Evolutionary conservation across 2,329 filamentous ascomycete species (phyloP).

Genomic region (Fusarium temperatum): DNA sequence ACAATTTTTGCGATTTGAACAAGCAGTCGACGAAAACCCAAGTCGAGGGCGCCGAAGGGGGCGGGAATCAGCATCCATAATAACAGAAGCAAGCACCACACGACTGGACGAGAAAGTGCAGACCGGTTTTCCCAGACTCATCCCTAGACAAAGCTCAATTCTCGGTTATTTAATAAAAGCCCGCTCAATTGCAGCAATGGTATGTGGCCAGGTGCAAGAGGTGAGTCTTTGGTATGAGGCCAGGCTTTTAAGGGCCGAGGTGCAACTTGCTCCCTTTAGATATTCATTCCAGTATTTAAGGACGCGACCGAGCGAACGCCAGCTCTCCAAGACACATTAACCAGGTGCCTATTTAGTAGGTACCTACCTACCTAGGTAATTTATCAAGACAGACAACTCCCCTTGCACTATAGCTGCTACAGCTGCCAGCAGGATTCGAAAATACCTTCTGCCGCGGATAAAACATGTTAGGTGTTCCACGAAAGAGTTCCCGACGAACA

Average conservation of each 20-base stretch:
- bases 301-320: background rate
- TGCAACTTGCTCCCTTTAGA: slow-evolving; percentile 8
- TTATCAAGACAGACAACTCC: background rate
- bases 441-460: background rate
- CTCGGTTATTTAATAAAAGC: background rate
- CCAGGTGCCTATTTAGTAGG: background rate
- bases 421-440: background rate
- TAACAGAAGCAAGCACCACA: background rate
- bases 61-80: background rate
- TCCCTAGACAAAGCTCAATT: slow-evolving; percentile 20
- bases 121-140: background rate
- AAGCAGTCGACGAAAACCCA: slow-evolving; percentile 16
- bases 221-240: slow-evolving; percentile 30
- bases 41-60: background rate
- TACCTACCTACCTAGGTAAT: background rate
- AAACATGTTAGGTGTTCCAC: background rate
- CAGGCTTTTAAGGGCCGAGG: slow-evolving; percentile 10
- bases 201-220: slow-evolving; percentile 14
- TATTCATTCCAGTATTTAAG: slow-evolving; percentile 26
- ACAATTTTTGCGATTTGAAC: background rate
- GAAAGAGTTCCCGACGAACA: background rate
- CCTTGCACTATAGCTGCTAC: background rate
- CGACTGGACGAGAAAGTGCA: background rate
- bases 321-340: background rate
- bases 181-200: slow-evolving; percentile 3